Percentiles rank a stretch among this genome's conserved stretches.
Conservation (phyloP, 2,329 filamentous ascomycete genomes). For the Colletotrichum costaricense region DNA sequence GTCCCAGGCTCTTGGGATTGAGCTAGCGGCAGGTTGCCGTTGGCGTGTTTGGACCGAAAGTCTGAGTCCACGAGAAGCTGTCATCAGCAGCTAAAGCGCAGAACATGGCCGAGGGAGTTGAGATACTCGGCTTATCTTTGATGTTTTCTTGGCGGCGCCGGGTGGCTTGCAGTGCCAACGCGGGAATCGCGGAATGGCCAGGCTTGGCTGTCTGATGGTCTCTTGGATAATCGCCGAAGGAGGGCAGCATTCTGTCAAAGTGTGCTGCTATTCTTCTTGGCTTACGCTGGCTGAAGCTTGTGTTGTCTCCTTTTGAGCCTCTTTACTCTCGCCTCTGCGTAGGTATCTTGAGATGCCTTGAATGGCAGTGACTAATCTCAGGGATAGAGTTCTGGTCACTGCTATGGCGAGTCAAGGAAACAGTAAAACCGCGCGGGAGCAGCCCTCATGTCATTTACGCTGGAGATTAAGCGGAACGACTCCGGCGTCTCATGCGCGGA, state of each 20-base stretch:
- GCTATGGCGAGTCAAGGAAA: neutral
- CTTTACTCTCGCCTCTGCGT: neutral
- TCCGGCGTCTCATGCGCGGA: neutral
- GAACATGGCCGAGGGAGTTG: neutral
- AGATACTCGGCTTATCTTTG: neutral
- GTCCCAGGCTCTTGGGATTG: neutral
- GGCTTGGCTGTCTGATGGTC: constrained; percentile 9
- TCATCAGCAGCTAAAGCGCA: neutral
- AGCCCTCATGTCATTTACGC: neutral
- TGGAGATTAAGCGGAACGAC: neutral
- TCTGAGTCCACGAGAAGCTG: neutral
- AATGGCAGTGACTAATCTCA: neutral
- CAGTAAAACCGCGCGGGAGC: neutral
- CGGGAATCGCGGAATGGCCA: constrained; percentile 11
- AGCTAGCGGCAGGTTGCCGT: neutral
- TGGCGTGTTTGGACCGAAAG: neutral
- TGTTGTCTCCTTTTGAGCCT: neutral
- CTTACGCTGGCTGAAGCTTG: constrained; percentile 5
- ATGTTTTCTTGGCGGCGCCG: constrained; percentile 25
- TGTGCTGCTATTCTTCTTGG: neutral
- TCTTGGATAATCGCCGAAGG: neutral
- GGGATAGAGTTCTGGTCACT: neutral
- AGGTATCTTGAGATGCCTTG: neutral
- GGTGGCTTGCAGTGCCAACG: constrained; percentile 33
- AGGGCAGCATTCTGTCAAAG: neutral